A percentile compares a stretch with the other conserved stretches of the same genome.
phyloP scores from a whole-genome alignment of 208 protist genomes.

The Trypanosomatidae sp. region DNA sequence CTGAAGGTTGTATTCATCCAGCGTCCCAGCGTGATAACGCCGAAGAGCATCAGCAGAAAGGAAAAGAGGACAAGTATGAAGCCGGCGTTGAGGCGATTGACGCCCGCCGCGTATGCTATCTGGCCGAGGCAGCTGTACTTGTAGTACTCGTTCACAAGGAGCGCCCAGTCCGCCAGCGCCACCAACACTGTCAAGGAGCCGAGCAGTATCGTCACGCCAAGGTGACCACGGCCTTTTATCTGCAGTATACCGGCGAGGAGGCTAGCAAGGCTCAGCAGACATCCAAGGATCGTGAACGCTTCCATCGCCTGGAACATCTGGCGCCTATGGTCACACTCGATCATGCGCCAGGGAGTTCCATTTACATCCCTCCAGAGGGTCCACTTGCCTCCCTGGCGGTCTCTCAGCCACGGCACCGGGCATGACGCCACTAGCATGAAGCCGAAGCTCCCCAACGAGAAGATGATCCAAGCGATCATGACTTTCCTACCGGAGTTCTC shows the following conservation, averaged over 20 bases:
- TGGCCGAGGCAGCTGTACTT: conserved; percentile 45
- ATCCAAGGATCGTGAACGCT: conserved; percentile 42
- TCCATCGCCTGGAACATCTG: conserved; percentile 52
- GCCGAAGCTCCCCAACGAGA: conserved; percentile 40
- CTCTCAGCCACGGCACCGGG: conserved; percentile 44
- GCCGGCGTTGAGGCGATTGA: conserved; percentile 50
- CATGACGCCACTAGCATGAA: conserved; percentile 44
- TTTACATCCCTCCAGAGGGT: conserved; percentile 42
- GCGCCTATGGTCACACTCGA: conserved; percentile 39
- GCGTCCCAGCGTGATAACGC: conserved; percentile 26
- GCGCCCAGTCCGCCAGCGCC: conserved; percentile 37
- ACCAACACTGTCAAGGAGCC: conserved; percentile 25
- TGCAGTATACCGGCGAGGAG: conserved; percentile 42
- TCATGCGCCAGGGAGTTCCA: conserved; percentile 27
- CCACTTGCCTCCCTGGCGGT: conserved; percentile 41
- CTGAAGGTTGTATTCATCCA: conserved; percentile 32
- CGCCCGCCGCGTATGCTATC: conserved; percentile 22
- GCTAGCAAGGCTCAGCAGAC: conserved; percentile 27
- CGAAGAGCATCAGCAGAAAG: conserved; percentile 44
- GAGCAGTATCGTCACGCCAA: conserved; percentile 39
- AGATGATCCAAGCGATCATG: conserved; percentile 32
- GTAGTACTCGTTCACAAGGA: conserved; percentile 55
- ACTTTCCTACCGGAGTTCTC: conserved; percentile 33
- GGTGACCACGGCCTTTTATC: conserved; percentile 33
- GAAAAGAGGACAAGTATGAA: conserved; percentile 38